Percentiles rank a stretch among this genome's conserved stretches.
These are phyloP conservation scores for Eimeria maxima DNA, from an alignment of 169 alveolate genomes.

Conservation along the genomic window DNA sequence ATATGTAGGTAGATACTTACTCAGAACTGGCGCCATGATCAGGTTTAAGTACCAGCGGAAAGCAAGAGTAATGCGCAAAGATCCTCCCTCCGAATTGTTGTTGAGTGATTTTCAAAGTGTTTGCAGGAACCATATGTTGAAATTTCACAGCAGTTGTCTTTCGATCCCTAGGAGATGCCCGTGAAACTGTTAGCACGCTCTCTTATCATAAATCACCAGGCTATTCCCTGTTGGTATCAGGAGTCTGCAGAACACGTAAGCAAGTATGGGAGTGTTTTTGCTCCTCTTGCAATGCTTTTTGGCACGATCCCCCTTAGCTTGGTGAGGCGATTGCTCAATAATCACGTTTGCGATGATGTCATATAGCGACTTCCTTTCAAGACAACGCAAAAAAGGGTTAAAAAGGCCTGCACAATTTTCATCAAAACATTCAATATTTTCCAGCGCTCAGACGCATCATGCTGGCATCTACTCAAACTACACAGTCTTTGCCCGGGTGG, in stretches of 20 bases:
- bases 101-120: background rate
- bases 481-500: background rate
- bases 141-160: background rate
- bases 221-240: background rate
- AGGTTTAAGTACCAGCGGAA: background rate
- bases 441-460: background rate
- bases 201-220: background rate
- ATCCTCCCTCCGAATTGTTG: background rate
- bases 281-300: background rate
- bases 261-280: background rate
- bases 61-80: background rate
- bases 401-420: background rate
- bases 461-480: background rate
- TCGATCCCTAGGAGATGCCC: background rate
- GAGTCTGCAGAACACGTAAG: background rate
- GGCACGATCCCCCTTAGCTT: background rate
- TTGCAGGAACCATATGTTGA: background rate
- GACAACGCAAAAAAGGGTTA: no score
- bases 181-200: background rate
- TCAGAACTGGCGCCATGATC: conserved; percentile 62
- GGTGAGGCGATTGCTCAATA: background rate
- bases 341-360: background rate
- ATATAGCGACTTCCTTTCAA: background rate
- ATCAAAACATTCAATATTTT: background rate
- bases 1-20: background rate